These are phyloP conservation scores for Ceratocystis diversiconidia DNA, from an alignment of 2,329 filamentous ascomycete species.

Conservation along the genomic window DNA sequence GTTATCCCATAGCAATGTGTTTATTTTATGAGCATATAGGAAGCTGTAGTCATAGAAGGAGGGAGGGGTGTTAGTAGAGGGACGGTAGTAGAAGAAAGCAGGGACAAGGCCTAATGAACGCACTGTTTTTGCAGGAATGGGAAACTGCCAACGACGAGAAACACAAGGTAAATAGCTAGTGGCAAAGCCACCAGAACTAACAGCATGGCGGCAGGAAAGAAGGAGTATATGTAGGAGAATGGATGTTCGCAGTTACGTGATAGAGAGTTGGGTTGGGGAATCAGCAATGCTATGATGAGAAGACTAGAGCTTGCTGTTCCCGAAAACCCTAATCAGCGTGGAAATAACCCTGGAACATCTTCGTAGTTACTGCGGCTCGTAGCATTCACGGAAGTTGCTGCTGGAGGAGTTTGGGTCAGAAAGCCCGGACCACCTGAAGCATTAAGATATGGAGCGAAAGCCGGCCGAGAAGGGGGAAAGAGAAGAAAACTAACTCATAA, in stretches of 20 bases:
- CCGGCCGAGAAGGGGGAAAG: not conserved
- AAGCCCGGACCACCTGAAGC: not conserved
- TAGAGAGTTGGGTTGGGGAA: not conserved
- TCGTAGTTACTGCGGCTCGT: not conserved
- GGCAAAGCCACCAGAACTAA: constrained; percentile 10
- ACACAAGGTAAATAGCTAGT: constrained; percentile 46
- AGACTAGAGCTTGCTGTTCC: too few relatives aligned
- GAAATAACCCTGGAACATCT: too few relatives aligned
- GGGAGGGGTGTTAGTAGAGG: constrained; percentile 17
- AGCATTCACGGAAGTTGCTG: not conserved
- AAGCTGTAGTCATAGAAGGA: constrained; percentile 47
- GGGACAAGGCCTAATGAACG: constrained; percentile 23
- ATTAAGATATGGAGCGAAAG: not conserved
- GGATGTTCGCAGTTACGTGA: not conserved
- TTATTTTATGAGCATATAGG: constrained; percentile 70
- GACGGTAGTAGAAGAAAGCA: too few relatives aligned
- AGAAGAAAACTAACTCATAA: not conserved
- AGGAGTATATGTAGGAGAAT: not conserved
- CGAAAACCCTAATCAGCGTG: too few relatives aligned
- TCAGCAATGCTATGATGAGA: not conserved
- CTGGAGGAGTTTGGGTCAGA: not conserved
- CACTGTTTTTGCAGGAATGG: constrained; percentile 71
- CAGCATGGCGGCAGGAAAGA: not conserved
- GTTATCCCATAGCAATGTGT: constrained; percentile 57
- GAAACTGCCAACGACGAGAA: constrained; percentile 51